Evolutionary conservation across 352 stramenopile species (phyloP).

Genomic region (Pythium insidiosum): DNA sequence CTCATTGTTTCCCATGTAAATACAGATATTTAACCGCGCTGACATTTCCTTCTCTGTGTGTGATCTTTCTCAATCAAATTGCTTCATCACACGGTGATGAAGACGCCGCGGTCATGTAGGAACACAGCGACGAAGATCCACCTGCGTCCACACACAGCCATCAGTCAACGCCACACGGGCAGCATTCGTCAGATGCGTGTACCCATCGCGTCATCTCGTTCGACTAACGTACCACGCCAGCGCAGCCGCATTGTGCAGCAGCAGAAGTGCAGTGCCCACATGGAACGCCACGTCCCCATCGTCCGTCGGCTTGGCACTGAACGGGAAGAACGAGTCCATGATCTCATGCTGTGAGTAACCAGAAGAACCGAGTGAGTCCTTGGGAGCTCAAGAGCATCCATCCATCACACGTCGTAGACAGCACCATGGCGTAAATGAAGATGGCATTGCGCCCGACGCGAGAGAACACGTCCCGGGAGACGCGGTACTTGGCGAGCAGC

Average conservation of each 20-base stretch:
- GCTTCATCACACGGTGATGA: conserved; percentile 16
- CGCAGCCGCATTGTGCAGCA: conserved; percentile 39
- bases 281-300: no score
- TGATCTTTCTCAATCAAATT: no score
- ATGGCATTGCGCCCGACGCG: conserved; percentile 70
- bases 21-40: conserved; percentile 12
- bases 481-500: background rate
- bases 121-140: conserved; percentile 31
- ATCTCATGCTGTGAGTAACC: conserved; percentile 37
- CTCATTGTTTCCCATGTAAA: conserved; percentile 2
- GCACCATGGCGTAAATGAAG: conserved; percentile 61
- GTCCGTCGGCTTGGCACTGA: conserved; percentile 26
- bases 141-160: conserved; percentile 9
- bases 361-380: background rate
- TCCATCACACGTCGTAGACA: no score
- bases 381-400: no score
- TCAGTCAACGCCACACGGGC: conserved; percentile 1
- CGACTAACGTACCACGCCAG: conserved; percentile 23
- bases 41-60: background rate
- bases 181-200: conserved; percentile 2
- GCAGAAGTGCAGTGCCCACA: conserved; percentile 13
- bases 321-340: conserved; percentile 38
- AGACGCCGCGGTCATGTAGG: conserved; percentile 19
- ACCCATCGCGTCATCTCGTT: conserved; percentile 8
- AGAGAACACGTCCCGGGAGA: conserved; percentile 13